Evolutionary conservation across 75 land plant genomes (phyloP).

Genomic region (Pinus taeda): DNA sequence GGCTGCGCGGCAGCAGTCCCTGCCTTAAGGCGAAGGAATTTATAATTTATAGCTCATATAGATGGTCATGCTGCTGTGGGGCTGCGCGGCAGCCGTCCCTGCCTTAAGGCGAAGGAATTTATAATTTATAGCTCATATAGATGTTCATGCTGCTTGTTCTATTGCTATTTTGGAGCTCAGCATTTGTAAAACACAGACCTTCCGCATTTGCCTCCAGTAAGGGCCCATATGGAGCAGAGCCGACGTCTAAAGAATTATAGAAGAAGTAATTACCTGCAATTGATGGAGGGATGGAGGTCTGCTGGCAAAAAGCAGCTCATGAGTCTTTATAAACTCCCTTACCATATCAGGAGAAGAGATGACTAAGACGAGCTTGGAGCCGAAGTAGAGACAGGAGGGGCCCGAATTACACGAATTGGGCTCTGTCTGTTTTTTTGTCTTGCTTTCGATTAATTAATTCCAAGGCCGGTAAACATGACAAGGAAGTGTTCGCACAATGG

Average conservation of each 20-base stretch:
- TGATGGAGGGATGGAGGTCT: constrained; percentile 68
- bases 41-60: too few species aligned
- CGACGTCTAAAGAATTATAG: constrained; percentile 61
- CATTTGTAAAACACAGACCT: constrained; percentile 72
- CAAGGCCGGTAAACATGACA: too few species aligned
- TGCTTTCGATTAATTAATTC: too few species aligned
- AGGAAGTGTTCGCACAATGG: too few species aligned
- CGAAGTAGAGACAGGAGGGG: constrained; percentile 43
- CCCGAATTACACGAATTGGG: constrained; percentile 17
- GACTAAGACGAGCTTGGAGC: constrained; percentile 30
- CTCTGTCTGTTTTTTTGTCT: too few species aligned
- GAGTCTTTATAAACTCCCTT: constrained; percentile 38
- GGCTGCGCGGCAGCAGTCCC: too few species aligned
- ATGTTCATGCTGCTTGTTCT: too few species aligned
- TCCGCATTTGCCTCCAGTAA: constrained; percentile 76
- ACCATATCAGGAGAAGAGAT: constrained; percentile 46
- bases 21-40: too few species aligned
- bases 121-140: too few species aligned
- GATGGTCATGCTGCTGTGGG: too few species aligned
- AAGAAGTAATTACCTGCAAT: constrained; percentile 49
- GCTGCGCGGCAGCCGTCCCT: too few species aligned
- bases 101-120: too few species aligned
- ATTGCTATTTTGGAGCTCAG: constrained; percentile 37
- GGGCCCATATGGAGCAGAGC: constrained; percentile 71
- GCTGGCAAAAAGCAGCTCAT: constrained; percentile 49